Evolutionary conservation across 805 yeast species (phyloP), one percentile per base, ranked within the genome.

Genomic region (Millerozyma miso): DNA sequence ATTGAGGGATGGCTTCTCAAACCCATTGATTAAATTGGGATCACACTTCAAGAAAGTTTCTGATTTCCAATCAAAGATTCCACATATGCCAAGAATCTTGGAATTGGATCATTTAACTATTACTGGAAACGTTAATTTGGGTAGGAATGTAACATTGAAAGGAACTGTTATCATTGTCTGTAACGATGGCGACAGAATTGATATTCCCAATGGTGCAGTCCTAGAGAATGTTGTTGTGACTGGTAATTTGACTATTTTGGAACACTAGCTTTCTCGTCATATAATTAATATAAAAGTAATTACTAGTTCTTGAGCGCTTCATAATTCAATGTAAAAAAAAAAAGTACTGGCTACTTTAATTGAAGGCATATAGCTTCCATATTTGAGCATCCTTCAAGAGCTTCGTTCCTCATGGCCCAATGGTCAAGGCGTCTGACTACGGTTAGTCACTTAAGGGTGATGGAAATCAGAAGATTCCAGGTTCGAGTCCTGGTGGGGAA

Each of bases 91-190:
- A 55, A 86, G 81, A 73, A 89, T 93, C 54, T 80, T 93, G 58
- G 99, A 93, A 72, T 80, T 93, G 59, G 99, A 93, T 66, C 99
- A 93, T 67, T 81, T 93, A 58, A 93, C 98, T 39, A 90, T 93
- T 52, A 93, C 98, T 42, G 99, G 99, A 69, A 91, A 93, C 61
- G 99, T 93, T 36, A 79, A 69, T 57, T 76, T 93, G 53, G 99
- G 99, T 60, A 86, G 85, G 65, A 81, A 80, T 56, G 95, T 93
- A 51, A 83, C 87, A 39, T 79, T 93, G 61, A 93, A 87, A 76
- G 99, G 99, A 51, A 93, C 98, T 8, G 99, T 93, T 48, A 93
- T 93, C 60, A 88, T 93, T 54, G 98, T 93, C 41, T 91, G 97
- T 68, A 89, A 90, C 46, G 98, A 93, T 60, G 97, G 97, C 48